phyloP scores from a whole-genome alignment of 2,329 filamentous ascomycete genomes.

The Nannizziopsis barbatae region DNA sequence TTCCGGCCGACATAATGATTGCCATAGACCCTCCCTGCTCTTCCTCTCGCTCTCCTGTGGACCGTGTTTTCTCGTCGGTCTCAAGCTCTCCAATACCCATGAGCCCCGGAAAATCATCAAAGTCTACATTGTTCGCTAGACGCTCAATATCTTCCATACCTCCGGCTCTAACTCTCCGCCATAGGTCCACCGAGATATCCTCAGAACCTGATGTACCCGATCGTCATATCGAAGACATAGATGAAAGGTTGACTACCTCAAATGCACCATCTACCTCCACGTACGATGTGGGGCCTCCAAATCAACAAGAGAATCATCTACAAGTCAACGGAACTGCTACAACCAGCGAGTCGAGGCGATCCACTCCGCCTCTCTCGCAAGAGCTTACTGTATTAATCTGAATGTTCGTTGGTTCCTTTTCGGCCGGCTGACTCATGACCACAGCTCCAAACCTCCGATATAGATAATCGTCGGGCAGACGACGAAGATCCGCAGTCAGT shows the following conservation, averaged over 20 bases:
- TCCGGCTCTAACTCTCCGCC: not conserved
- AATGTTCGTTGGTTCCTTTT: not conserved
- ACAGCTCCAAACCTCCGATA: slow-evolving; percentile 25
- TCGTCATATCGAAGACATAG: not conserved
- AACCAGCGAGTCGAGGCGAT: not conserved
- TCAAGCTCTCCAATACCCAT: not conserved
- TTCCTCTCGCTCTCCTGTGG: slow-evolving; percentile 4
- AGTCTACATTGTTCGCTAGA: slow-evolving; percentile 4
- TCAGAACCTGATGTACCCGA: not conserved
- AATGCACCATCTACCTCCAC: not conserved
- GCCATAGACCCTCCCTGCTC: slow-evolving; percentile 7
- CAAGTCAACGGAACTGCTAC: not conserved
- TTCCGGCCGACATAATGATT: slow-evolving; percentile 7
- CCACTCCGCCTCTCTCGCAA: not conserved
- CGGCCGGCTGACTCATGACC: slow-evolving; percentile 3
- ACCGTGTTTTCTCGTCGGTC: slow-evolving; percentile 3
- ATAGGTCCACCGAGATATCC: not conserved
- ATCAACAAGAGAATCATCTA: not conserved
- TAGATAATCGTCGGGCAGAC: slow-evolving; percentile 29
- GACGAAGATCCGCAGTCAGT: slow-evolving; percentile 65
- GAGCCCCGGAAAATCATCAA: slow-evolving; percentile 1
- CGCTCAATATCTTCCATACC: not conserved
- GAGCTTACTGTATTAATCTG: slow-evolving; percentile 7
- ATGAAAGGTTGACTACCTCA: not conserved
- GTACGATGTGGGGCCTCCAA: not conserved